phyloP scores from a whole-genome alignment of 257 asterid species.

The Nicotiana benthamiana region DNA sequence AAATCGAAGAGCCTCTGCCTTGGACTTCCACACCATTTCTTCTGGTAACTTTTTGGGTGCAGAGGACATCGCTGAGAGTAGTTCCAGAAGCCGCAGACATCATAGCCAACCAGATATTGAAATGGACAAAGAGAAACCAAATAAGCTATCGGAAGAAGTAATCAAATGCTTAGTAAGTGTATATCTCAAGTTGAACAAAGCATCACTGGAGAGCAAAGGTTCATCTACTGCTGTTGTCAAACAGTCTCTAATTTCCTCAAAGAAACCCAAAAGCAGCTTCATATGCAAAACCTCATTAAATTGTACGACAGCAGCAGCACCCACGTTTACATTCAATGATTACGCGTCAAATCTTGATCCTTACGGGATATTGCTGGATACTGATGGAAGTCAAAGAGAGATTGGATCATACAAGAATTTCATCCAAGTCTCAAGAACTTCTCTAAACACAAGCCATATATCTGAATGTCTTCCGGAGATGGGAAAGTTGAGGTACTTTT shows the following conservation, averaged over 20 bases:
- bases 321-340: constrained; percentile 39
- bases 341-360: constrained; percentile 55
- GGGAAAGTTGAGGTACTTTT: constrained; percentile 58
- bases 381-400: constrained; percentile 48
- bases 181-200: constrained; percentile 51
- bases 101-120: constrained; percentile 26
- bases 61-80: constrained; percentile 30
- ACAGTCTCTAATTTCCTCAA: constrained; percentile 36
- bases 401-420: constrained; percentile 75
- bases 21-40: constrained; percentile 32
- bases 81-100: constrained; percentile 25
- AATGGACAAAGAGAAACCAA: constrained; percentile 40
- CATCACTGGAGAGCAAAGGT: constrained; percentile 36
- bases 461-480: constrained; percentile 60
- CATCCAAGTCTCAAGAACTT: constrained; percentile 51
- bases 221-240: constrained; percentile 37
- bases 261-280: constrained; percentile 59
- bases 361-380: constrained; percentile 52
- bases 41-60: constrained; percentile 24
- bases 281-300: constrained; percentile 61
- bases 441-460: constrained; percentile 45
- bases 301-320: constrained; percentile 25
- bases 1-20: constrained; percentile 40
- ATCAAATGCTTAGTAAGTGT: constrained; percentile 61
- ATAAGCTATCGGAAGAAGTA: constrained; percentile 67